A percentile compares a stretch with the other conserved stretches of the same genome.
phyloP scores from a whole-genome alignment of 2,329 filamentous ascomycete genomes.

The Penicillium palitans region DNA sequence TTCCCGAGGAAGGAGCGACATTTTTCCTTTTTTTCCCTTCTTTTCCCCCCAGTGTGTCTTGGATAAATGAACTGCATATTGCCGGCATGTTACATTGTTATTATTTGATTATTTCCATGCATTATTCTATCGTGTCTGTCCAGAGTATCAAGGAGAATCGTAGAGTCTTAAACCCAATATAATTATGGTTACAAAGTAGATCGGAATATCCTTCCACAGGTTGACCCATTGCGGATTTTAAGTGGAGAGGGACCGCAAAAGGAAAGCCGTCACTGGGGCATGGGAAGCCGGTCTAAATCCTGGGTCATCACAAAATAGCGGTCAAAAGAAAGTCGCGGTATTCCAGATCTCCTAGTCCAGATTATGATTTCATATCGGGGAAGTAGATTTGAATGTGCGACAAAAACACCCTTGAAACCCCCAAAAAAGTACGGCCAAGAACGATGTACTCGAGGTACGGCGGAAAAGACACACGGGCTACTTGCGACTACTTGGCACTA shows the following conservation, averaged over 20 bases:
- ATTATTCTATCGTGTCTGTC: too few relatives aligned
- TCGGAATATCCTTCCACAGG: not conserved
- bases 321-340: slow-evolving; percentile 2
- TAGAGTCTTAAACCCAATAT: not conserved
- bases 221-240: not conserved
- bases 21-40: not conserved
- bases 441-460: not conserved
- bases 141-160: not conserved
- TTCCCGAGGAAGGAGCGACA: slow-evolving; percentile 1
- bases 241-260: slow-evolving; percentile 1
- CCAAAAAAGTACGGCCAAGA: not conserved
- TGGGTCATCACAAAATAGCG: not conserved
- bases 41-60: not conserved
- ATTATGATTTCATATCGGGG: slow-evolving; percentile 1
- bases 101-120: not conserved
- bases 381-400: not conserved
- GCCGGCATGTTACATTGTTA: not conserved
- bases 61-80: not conserved
- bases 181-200: not conserved
- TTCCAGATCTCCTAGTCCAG: not conserved
- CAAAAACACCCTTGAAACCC: not conserved
- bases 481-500: not conserved
- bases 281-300: not conserved
- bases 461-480: not conserved
- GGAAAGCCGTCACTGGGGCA: not conserved